These are phyloP conservation scores for Verruconis gallopava DNA, from an alignment of 2,329 filamentous ascomycete species.

Conservation along the genomic window DNA sequence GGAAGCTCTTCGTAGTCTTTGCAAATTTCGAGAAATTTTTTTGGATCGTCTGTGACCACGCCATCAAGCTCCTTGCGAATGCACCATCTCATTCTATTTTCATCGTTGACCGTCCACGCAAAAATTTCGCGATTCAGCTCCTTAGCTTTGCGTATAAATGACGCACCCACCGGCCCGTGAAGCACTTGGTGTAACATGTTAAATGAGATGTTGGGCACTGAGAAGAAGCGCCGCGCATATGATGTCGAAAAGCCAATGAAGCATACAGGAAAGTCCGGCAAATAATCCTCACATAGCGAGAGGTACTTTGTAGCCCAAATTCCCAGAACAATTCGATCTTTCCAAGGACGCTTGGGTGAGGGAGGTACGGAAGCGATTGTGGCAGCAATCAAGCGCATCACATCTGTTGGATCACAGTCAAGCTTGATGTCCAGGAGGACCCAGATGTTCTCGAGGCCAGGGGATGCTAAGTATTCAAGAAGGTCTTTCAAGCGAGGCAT, in stretches of 20 bases:
- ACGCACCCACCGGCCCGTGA: slow-evolving; percentile 51
- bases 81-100: slow-evolving; percentile 69
- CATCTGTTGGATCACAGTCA: slow-evolving; percentile 54
- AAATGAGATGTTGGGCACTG: slow-evolving; percentile 56
- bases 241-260: slow-evolving; percentile 54
- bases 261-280: slow-evolving; percentile 51
- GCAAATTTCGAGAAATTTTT: slow-evolving; percentile 50
- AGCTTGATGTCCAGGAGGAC: slow-evolving; percentile 77
- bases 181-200: slow-evolving; percentile 62
- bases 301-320: slow-evolving; percentile 70
- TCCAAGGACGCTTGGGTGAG: slow-evolving; percentile 46
- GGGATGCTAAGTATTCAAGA: slow-evolving; percentile 54
- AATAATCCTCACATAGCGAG: slow-evolving; percentile 45
- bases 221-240: slow-evolving; percentile 60
- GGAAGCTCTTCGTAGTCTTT: slow-evolving; percentile 14
- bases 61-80: slow-evolving; percentile 57
- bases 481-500: slow-evolving; percentile 68
- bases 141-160: slow-evolving; percentile 52
- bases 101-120: slow-evolving; percentile 79
- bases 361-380: slow-evolving; percentile 43
- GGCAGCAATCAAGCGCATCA: slow-evolving; percentile 57
- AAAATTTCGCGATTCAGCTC: slow-evolving; percentile 48
- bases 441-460: slow-evolving; percentile 59
- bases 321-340: slow-evolving; percentile 60
- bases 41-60: slow-evolving; percentile 75